Evolutionary conservation across 2,329 filamentous ascomycete species (phyloP).

Genomic region (Fusarium abutilonis): DNA sequence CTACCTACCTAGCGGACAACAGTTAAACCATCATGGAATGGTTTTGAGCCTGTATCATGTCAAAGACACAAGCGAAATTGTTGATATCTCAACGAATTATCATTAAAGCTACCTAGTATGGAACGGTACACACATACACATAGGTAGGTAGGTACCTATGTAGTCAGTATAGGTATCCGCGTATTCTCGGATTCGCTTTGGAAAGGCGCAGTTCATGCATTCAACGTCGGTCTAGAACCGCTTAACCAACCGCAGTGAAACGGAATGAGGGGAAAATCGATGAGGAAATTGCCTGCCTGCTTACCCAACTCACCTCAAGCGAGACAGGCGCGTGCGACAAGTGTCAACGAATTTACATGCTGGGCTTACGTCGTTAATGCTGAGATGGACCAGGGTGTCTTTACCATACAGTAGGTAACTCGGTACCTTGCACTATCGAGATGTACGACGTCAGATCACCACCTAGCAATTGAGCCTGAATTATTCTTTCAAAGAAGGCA

Average conservation of each 20-base stretch:
- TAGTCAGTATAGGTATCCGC: no score
- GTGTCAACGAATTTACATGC: conserved; percentile 9
- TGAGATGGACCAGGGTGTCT: conserved; percentile 7
- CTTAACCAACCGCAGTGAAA: not conserved
- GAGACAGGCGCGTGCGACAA: conserved; percentile 25
- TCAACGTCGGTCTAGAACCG: conserved; percentile 1
- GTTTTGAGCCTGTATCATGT: conserved; percentile 1
- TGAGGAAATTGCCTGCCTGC: conserved; percentile 2
- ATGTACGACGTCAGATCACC: conserved; percentile 20
- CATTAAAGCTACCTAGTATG: no score
- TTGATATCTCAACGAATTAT: conserved; percentile 4
- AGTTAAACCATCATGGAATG: conserved; percentile 5
- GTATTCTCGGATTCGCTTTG: no score
- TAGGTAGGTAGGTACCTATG: no score
- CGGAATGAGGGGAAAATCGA: conserved; percentile 3
- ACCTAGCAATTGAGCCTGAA: no score
- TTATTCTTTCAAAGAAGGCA: no score
- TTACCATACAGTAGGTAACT: not conserved
- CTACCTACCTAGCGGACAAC: not conserved
- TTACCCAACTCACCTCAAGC: not conserved
- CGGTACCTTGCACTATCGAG: conserved; percentile 32
- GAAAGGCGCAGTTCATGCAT: not conserved
- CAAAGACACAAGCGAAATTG: not conserved
- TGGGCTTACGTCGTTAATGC: conserved; percentile 38
- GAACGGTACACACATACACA: no score